Percentiles rank a stretch among this genome's conserved stretches.
Conservation (phyloP, 768 basidiomycete species). For the Rhodocollybia butyracea region DNA sequence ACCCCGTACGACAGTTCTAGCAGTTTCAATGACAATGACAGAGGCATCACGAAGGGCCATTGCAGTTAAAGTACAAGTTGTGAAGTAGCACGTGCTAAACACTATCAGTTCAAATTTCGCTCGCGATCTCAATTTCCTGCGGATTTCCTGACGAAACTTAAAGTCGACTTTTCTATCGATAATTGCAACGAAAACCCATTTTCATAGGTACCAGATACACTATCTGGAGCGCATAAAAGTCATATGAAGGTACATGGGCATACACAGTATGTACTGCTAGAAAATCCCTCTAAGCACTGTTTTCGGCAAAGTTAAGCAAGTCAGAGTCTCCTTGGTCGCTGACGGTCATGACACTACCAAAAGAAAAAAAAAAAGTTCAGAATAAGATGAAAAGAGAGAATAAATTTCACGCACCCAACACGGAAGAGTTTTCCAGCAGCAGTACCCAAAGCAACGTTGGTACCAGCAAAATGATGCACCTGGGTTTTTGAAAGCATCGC, state of each 20-base stretch:
- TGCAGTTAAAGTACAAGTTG: constrained; percentile 5
- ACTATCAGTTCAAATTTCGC: not conserved
- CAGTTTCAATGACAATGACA: constrained; percentile 78
- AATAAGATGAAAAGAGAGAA: not conserved
- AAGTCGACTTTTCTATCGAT: too few relatives aligned
- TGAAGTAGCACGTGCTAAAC: not conserved
- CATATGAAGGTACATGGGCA: not conserved
- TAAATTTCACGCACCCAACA: constrained; percentile 62
- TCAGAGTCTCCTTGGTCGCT: constrained; percentile 96
- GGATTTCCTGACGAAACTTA: too few relatives aligned
- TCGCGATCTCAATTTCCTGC: too few relatives aligned
- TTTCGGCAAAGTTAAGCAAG: constrained; percentile 84
- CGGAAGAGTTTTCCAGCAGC: constrained; percentile 99
- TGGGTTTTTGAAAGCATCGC: constrained; percentile 99
- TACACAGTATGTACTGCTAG: too few relatives aligned
- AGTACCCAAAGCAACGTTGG: constrained; percentile 97
- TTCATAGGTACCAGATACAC: too few relatives aligned
- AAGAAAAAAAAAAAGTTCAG: not conserved
- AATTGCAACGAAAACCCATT: not conserved
- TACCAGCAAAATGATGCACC: constrained; percentile 97
- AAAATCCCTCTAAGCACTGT: constrained; percentile 35
- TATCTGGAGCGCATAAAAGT: not conserved
- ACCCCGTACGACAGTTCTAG: constrained; percentile 66
- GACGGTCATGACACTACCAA: constrained; percentile 90
- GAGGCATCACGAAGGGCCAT: constrained; percentile 81